Base-by-base conservation (phyloP, 768 basidiomycete species). In the Amanita exitialis region DNA sequence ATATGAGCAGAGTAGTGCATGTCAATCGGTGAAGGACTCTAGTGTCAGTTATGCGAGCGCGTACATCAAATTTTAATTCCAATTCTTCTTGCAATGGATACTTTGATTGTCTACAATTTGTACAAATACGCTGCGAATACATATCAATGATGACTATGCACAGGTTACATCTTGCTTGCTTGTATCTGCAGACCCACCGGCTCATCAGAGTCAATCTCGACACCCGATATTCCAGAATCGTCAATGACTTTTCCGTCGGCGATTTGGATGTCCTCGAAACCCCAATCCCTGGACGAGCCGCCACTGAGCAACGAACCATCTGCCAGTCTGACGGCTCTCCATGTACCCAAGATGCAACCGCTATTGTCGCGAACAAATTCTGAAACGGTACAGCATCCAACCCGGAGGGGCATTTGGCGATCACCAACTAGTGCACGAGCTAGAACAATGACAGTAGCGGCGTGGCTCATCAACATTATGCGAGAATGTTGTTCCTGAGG, bases 21-120 rank as follows among this genome's bases (percentile, higher is more conserved):
- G 89, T 61, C 56, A 70, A 56, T 78, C 67, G 15, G 61, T 86
- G 49, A 67, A 72, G 43, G 90, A 93, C 64, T 90, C 86, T 30
- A 97, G 95, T 61, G 96, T 99, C 18, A 95, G 92, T 66, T 99
- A 99, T 62, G 94, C 93, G 6, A 95, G 93, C 62, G 96, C 84
- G 27, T 92, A 82, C 67, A 68, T 90, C 39, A 74, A 70, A 32
- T 77, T 90, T 64, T 86, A 71, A 51, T 47, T 43, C 30, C 32
- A 32, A 27, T 37, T 41, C 25, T 21, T 47, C 46, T 12, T 47
- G 4, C 4, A 36, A 47, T 55, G 44, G 53, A 53, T 18, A 25
- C 39, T 21, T 46, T 45, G 0, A 21, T 46, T 16, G 30, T 21
- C 9, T 35, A 49, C 48, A 43, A 41, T 41, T 20, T 25, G 30